These are phyloP conservation scores for Penicillium canariense DNA, from an alignment of 495 filamentous ascomycete species.

Conservation along the genomic window DNA sequence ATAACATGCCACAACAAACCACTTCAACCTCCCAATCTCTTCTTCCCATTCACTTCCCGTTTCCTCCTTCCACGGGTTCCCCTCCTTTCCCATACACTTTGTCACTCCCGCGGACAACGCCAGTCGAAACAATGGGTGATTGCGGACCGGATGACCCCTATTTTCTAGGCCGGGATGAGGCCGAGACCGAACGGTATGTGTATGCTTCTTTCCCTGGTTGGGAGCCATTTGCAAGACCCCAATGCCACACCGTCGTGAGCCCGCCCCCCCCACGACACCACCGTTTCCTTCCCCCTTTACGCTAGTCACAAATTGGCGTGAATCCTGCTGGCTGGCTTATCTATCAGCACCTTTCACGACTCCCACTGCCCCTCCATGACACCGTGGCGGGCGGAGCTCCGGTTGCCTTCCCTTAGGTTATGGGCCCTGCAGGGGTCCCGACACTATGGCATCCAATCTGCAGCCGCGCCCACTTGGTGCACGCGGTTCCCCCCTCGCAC, in stretches of 20 bases:
- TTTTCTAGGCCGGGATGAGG: neutral
- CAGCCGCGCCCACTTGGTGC: slow-evolving; percentile 2
- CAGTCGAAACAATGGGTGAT: neutral
- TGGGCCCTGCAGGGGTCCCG: slow-evolving; percentile 7
- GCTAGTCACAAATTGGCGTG: no score
- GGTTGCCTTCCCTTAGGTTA: no score
- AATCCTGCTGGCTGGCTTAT: neutral
- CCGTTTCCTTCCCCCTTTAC: no score
- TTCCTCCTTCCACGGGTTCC: no score
- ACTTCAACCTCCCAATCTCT: no score
- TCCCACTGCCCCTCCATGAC: neutral
- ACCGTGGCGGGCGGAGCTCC: neutral
- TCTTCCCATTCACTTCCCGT: neutral
- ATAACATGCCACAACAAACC: no score
- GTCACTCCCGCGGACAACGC: no score
- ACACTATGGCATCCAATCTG: slow-evolving; percentile 8
- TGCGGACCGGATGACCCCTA: neutral
- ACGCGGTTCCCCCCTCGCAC: neutral
- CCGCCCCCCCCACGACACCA: no score
- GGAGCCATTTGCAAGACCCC: neutral
- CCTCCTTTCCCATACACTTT: no score
- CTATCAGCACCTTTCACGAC: no score
- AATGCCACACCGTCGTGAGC: no score
- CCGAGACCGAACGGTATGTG: neutral
- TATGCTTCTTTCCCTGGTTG: neutral